These are phyloP conservation scores for Paracoccidioides brasiliensis DNA, from an alignment of 2,329 filamentous ascomycete species.

Conservation along the genomic window DNA sequence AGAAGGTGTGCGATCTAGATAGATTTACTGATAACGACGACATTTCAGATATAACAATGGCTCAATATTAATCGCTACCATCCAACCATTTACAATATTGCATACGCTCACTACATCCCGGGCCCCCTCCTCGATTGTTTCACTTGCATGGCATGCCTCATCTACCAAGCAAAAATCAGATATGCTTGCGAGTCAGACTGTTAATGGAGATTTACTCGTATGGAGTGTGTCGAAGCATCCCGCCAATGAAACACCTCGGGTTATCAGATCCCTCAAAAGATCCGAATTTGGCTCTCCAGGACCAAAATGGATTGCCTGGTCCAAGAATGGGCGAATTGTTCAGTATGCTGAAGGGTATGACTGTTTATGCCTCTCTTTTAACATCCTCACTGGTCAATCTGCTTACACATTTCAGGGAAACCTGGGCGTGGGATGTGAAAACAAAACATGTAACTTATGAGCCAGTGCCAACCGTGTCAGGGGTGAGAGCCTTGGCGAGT, in stretches of 20 bases:
- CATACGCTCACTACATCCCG: constrained; percentile 80
- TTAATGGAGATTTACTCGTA: constrained; percentile 82
- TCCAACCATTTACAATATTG: constrained; percentile 88
- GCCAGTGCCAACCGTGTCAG: constrained; percentile 69
- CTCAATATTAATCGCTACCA: constrained; percentile 74
- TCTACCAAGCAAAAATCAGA: constrained; percentile 93
- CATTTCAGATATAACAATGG: constrained; percentile 74
- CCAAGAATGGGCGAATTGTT: constrained; percentile 90
- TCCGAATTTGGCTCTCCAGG: constrained; percentile 60
- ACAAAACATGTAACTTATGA: constrained; percentile 96
- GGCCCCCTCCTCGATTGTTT: constrained; percentile 74
- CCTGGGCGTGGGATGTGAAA: constrained; percentile 88
- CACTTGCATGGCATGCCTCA: constrained; percentile 87
- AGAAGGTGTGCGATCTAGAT: not conserved
- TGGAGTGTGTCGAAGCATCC: constrained; percentile 87
- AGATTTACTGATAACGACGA: constrained; percentile 6
- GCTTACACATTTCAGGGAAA: constrained; percentile 48
- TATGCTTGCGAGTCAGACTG: constrained; percentile 88
- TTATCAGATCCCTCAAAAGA: constrained; percentile 75
- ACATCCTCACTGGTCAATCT: not conserved
- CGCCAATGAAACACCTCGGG: constrained; percentile 63
- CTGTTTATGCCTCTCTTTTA: constrained; percentile 1
- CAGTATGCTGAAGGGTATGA: constrained; percentile 84
- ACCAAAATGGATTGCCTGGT: constrained; percentile 96
- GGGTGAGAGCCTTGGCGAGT: constrained; percentile 68